A percentile compares a stretch with the other conserved stretches of the same genome.
Conservation (phyloP, 202 grass and related monocot species). For the Thinopyrum obtusiflorum region DNA sequence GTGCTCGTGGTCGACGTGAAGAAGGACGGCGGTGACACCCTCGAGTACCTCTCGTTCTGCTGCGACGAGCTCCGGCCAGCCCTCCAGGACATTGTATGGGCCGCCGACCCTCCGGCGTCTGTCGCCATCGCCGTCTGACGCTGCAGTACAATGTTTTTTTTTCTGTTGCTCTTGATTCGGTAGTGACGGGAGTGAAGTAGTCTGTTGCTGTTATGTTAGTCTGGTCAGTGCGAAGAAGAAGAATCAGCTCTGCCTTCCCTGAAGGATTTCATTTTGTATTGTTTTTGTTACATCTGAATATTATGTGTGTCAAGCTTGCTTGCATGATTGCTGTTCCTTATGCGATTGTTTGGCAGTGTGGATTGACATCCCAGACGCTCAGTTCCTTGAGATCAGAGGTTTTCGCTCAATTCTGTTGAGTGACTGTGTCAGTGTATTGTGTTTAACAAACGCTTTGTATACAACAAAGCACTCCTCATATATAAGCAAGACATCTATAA, state of each 20-base stretch:
- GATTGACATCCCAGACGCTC: no score
- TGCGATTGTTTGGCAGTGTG: no score
- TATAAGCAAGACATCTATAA: no score
- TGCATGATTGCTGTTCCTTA: no score
- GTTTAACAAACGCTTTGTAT: no score
- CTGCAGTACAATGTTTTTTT: neutral
- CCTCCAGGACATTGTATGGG: constrained; percentile 58
- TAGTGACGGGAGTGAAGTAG: neutral
- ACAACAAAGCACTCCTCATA: no score
- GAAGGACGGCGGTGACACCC: constrained; percentile 44
- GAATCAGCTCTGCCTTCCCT: neutral
- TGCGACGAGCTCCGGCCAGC: constrained; percentile 45
- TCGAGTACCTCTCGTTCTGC: constrained; percentile 57
- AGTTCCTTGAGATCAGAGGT: no score
- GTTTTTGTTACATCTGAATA: neutral
- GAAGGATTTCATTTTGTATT: neutral
- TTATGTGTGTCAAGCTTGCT: neutral
- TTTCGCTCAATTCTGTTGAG: no score
- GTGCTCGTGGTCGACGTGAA: constrained; percentile 57
- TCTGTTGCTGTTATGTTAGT: neutral
- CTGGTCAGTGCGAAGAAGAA: neutral
- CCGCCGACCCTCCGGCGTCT: neutral
- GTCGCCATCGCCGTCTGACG: neutral
- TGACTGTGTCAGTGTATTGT: no score
- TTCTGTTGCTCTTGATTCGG: neutral